Evolutionary conservation across 371 early-diverging fungal species (phyloP).

Genomic region (Mortierella sp.): DNA sequence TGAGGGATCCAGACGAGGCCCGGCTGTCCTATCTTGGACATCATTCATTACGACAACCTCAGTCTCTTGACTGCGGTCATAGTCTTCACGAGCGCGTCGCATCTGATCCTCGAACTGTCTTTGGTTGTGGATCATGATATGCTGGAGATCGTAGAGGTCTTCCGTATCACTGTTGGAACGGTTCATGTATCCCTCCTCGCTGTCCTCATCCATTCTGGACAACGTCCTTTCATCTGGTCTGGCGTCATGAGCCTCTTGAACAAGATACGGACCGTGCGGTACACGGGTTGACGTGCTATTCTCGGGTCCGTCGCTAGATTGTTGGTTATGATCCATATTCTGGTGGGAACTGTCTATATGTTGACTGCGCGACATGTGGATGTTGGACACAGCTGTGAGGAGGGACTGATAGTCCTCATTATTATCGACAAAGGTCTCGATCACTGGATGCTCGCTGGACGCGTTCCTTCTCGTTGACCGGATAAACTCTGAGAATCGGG

Average conservation of each 20-base stretch:
- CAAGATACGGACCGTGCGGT: background rate
- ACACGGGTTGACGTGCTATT: background rate
- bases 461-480: slow-evolving; percentile 16
- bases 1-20: too few species aligned
- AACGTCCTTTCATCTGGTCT: background rate
- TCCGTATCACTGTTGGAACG: slow-evolving; percentile 4
- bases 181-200: slow-evolving; percentile 1
- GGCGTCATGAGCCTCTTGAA: background rate
- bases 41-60: background rate
- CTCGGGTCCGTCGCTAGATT: background rate
- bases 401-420: slow-evolving; percentile 36
- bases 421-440: slow-evolving; percentile 30
- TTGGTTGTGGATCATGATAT: slow-evolving; percentile 45
- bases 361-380: slow-evolving; percentile 32
- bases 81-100: slow-evolving; percentile 13
- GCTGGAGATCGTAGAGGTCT: slow-evolving; percentile 38
- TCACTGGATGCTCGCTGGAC: slow-evolving; percentile 15
- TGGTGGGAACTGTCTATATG: too few species aligned
- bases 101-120: slow-evolving; percentile 28
- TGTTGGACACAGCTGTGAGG: slow-evolving; percentile 28
- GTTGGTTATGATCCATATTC: too few species aligned
- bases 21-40: background rate
- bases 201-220: background rate
- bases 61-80: slow-evolving; percentile 12
- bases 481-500: slow-evolving; percentile 29